These are phyloP conservation scores for Dalbergia oliveri DNA, from an alignment of 306 rosid species.

Conservation along the genomic window DNA sequence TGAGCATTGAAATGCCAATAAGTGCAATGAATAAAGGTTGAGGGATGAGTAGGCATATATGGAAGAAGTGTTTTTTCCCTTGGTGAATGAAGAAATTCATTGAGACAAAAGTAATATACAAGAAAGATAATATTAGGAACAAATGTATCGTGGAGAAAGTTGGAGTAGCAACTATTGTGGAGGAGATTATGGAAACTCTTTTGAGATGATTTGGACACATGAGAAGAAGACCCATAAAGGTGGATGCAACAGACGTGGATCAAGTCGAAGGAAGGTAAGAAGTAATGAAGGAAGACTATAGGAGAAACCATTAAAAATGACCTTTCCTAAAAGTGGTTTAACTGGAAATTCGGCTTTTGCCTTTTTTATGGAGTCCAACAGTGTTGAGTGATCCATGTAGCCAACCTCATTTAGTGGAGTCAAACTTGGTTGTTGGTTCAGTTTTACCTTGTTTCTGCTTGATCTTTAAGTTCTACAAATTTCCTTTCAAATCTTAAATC, in stretches of 20 bases:
- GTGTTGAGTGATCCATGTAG: not conserved
- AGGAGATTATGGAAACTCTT: conserved; percentile 29
- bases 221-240: conserved; percentile 1
- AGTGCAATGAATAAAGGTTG: not conserved
- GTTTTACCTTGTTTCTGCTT: conserved; percentile 14
- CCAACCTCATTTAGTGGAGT: not conserved
- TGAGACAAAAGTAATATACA: too few species aligned
- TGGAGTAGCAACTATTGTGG: not conserved
- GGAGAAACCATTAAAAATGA: conserved; percentile 16
- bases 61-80: too few species aligned
- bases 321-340: not conserved
- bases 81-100: too few species aligned
- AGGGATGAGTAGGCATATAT: too few species aligned
- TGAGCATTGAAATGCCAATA: not conserved
- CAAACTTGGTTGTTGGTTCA: not conserved
- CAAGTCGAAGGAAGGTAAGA: conserved; percentile 17
- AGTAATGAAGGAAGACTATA: not conserved
- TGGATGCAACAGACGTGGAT: conserved; percentile 5
- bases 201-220: conserved; percentile 21
- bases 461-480: not conserved
- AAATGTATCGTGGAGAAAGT: not conserved
- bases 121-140: not conserved
- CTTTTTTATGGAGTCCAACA: not conserved
- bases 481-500: conserved; percentile 1
- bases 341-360: not conserved